Base-by-base conservation (phyloP, 2,329 filamentous ascomycete genomes). In the Claviceps africana region DNA sequence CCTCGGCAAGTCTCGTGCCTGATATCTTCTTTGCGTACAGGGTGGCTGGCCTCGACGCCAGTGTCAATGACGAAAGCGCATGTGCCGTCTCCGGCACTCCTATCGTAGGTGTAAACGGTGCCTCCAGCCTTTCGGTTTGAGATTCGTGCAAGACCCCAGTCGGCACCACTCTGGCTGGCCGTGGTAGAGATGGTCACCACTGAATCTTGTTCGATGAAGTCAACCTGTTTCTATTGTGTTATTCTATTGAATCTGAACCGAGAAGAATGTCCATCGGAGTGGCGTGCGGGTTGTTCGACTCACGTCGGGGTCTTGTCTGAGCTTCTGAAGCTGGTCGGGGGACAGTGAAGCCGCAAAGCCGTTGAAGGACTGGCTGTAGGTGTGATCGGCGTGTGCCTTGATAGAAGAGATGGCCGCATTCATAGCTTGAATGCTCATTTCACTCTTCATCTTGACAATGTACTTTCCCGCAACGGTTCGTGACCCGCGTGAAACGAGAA, bases 121-220 rank as follows among this genome's bases (percentile, higher is more conserved):
- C 54, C 48, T 28, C 59, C 60, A 3, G 61, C 56, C n/a, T 30
- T 28, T 17, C 57, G 55, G 60, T 58, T 65, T 13, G 69, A 71
- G 45, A 72, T 58, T n/a, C 69, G 63, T 2, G 65, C 61, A 21
- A 71, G 61, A 19, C 68, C 68, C 70, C 69, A 72, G 21, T 67
- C 64, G n/a, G 71, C 67, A 44, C 60, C 57, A 25, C 50, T 51
- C 58, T 74, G 70, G 17, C 62, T 62, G n/a, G 50, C 69, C 62
- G 48, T 62, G n/a, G 50, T 70, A 63, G 48, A 64, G 54, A 86
- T 86, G 72, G 86, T 62, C 46, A 72, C 59, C 33, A 63, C 55
- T 45, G 60, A 63, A 54, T 74, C 70, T 52, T 68, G 65, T 61
- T 73, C 69, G 35, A 73, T 62, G 56, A 64, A 71, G 17, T 67